These are phyloP conservation scores for Boletus insuetus DNA, from an alignment of 768 basidiomycete genomes.

Conservation along the genomic window DNA sequence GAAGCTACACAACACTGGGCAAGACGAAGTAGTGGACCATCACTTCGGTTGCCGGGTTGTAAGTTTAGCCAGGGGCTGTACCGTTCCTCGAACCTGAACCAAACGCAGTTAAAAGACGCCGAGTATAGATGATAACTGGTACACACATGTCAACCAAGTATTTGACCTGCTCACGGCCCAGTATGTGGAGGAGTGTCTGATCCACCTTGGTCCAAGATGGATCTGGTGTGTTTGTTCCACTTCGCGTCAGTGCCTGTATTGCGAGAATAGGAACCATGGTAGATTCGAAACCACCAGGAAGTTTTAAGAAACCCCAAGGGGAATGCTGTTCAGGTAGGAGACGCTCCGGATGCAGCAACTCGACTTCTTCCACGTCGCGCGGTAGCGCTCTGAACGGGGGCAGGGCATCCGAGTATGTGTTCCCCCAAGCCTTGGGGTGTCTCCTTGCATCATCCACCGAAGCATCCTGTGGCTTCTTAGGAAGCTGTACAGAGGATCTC, in stretches of 20 bases:
- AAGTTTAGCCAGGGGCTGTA: slow-evolving; percentile 46
- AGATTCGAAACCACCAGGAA: slow-evolving; percentile 42
- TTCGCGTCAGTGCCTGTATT: slow-evolving; percentile 40
- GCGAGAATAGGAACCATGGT: slow-evolving; percentile 45
- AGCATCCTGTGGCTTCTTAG: slow-evolving; percentile 21
- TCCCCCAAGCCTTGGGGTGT: slow-evolving; percentile 21
- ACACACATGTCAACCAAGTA: slow-evolving; percentile 41
- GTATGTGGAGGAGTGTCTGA: slow-evolving; percentile 31
- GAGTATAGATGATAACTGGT: background rate
- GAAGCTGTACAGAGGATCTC: slow-evolving; percentile 21
- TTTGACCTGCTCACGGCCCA: slow-evolving; percentile 34
- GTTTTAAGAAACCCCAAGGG: slow-evolving; percentile 40
- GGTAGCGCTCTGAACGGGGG: slow-evolving; percentile 19
- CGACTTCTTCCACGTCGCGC: slow-evolving; percentile 26
- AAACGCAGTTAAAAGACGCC: background rate
- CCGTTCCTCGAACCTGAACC: slow-evolving; percentile 39
- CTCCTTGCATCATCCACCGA: slow-evolving; percentile 23
- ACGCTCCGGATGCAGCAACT: slow-evolving; percentile 34
- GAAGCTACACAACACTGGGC: slow-evolving; percentile 47
- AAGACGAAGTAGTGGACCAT: slow-evolving; percentile 38
- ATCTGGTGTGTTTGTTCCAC: slow-evolving; percentile 22
- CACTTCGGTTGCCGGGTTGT: slow-evolving; percentile 30
- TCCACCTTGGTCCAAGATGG: slow-evolving; percentile 22
- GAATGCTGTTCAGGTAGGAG: slow-evolving; percentile 34
- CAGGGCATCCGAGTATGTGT: slow-evolving; percentile 8